Evolutionary conservation across 371 early-diverging fungal species (phyloP), one percentile per base, ranked within the genome.

Genomic region (Capillidium heterosporum): DNA sequence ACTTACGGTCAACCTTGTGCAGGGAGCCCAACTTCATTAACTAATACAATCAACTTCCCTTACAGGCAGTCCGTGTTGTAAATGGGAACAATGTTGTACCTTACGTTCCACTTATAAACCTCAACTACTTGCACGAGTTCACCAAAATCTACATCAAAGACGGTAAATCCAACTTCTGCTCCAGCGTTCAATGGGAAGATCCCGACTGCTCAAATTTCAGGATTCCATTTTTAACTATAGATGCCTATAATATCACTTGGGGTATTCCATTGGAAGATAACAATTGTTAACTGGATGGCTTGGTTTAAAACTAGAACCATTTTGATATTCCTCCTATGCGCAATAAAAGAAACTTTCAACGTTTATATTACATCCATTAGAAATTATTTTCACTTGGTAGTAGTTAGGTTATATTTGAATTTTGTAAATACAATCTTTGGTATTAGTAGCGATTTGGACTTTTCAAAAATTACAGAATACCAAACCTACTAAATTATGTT

Each of bases 31-130:
- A 46, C 11, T 77, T 73, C 61, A 75, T 70, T 7, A 52, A 59
- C 26, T 60, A 65, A 43, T 57, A 71, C 29, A 62, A 73, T 26
- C 39, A 32, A 0, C 56, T 70, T 31, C 60, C 62, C 7, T 56
- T 75, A 40, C 61, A 59, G 1, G 51, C 63, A 7, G 60, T 56
- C 39, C 65, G 76, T 26, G 56, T 70, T 57, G 73, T 75, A 4
- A 71, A 75, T 51, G 59, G 67, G 29, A 61, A 61, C 35, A 77
- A 77, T 59, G 49, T 73, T 47, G 73, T 76, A 15, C 71, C 74
- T 47, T 74, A 75, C 57, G 50, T 76, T 19, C 74, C 77, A 15
- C 74, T 74, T 55, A 59, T 62, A 51, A 32, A 61, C 51, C 65
- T 71, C 13, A 68, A 65, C 5, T 77, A 68, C 52, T 58, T 59